Conservation (phyloP, 192 early-diverging fungal species). For the Martensiomyces pterosporus region DNA sequence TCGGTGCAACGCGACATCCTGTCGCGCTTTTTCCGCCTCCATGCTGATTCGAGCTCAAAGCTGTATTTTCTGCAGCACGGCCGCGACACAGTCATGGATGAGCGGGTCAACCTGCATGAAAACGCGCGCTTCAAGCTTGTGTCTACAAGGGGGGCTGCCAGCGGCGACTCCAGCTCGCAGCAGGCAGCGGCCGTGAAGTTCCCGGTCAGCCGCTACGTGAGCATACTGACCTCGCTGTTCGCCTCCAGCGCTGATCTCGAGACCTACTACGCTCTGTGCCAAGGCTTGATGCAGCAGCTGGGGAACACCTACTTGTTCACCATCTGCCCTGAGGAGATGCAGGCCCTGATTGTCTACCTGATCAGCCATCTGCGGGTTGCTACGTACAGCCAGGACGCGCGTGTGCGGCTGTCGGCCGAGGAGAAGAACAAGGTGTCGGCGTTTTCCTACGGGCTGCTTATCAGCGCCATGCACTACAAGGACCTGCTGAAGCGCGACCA, state of each 20-base stretch:
- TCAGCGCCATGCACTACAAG: conserved; percentile 44
- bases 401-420: conserved; percentile 7
- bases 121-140: conserved; percentile 32
- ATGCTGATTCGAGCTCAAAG: conserved; percentile 37
- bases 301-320: conserved; percentile 71
- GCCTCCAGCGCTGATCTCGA: conserved; percentile 66
- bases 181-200: conserved; percentile 16
- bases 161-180: not conserved
- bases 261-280: conserved; percentile 65
- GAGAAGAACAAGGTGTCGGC: conserved; percentile 24
- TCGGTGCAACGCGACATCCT: conserved; percentile 38
- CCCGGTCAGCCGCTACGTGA: conserved; percentile 59
- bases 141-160: not conserved
- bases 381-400: conserved; percentile 23
- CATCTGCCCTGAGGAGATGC: conserved; percentile 53
- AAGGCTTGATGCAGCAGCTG: conserved; percentile 64
- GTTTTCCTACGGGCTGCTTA: conserved; percentile 26
- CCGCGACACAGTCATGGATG: conserved; percentile 43
- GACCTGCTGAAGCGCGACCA: conserved; percentile 60
- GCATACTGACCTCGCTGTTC: conserved; percentile 55
- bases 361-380: conserved; percentile 55
- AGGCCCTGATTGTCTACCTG: conserved; percentile 57
- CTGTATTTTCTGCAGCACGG: conserved; percentile 30
- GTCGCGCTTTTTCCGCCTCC: conserved; percentile 30
- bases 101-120: conserved; percentile 46